A percentile compares a stretch with the other conserved stretches of the same genome.
These are phyloP conservation scores for Helicocarpus griseus DNA, from an alignment of 2,329 filamentous ascomycete species.

Conservation along the genomic window DNA sequence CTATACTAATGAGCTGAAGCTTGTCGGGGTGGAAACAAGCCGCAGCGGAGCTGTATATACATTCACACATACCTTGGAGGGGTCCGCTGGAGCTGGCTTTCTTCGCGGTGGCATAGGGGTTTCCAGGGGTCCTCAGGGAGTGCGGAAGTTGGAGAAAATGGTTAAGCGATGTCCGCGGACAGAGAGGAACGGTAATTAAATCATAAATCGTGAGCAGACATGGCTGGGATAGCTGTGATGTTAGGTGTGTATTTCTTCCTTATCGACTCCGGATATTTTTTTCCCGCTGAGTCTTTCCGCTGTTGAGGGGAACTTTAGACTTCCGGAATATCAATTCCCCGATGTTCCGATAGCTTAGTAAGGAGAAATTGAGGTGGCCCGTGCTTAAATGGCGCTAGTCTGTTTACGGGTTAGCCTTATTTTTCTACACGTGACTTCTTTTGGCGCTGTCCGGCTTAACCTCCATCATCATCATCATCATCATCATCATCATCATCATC, in stretches of 20 bases:
- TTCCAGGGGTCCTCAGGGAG: too few relatives aligned
- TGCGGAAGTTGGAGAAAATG: not conserved
- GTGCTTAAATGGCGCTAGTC: not conserved
- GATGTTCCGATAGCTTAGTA: not conserved
- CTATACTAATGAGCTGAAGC: constrained; percentile 15
- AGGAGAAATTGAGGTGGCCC: not conserved
- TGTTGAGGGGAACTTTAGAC: not conserved
- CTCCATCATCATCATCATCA: too few relatives aligned
- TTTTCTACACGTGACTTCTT: too few relatives aligned
- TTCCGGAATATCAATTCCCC: not conserved
- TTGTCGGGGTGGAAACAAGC: constrained; percentile 1
- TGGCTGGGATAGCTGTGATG: not conserved
- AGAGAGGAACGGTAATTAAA: not conserved
- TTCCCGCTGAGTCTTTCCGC: not conserved
- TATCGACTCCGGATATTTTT: not conserved
- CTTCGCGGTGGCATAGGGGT: constrained; percentile 30
- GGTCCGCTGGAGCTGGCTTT: constrained; percentile 22
- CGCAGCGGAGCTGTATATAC: not conserved
- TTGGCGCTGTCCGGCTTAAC: too few relatives aligned
- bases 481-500: too few relatives aligned
- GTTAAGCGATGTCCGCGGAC: not conserved
- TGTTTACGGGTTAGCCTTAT: not conserved
- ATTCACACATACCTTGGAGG: constrained; percentile 23
- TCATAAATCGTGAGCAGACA: constrained; percentile 1
- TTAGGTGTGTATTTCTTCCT: too few relatives aligned